Conservation (phyloP, 257 asterid genomes). For the Capsicum baccatum region DNA sequence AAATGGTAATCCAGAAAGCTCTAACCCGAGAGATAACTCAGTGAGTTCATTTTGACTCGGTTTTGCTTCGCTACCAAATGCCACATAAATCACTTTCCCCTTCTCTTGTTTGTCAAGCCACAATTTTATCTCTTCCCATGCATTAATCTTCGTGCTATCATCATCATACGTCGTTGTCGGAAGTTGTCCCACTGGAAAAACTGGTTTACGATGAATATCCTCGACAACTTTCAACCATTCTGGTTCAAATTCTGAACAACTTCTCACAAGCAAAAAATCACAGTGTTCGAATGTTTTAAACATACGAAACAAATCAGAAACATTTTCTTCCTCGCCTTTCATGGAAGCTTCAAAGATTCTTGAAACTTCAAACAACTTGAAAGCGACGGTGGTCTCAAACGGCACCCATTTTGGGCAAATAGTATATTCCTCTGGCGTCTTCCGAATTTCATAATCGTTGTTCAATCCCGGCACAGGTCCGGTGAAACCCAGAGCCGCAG, state of each 20-base stretch:
- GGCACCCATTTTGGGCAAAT: no score
- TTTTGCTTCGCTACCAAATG: conserved; percentile 39
- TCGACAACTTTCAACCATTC: conserved; percentile 39
- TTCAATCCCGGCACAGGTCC: no score
- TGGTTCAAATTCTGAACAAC: conserved; percentile 37
- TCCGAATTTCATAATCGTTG: no score
- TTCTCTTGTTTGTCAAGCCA: conserved; percentile 35
- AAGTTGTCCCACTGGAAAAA: conserved; percentile 40
- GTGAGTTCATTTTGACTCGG: conserved; percentile 38
- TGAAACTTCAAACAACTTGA: conserved; percentile 32
- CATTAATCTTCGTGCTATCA: not conserved
- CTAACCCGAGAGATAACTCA: conserved; percentile 42
- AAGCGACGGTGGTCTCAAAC: conserved; percentile 30
- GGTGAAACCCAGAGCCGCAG: no score
- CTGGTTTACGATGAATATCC: conserved; percentile 35
- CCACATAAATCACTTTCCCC: conserved; percentile 38
- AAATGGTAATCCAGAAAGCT: not conserved
- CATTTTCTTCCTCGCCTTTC: conserved; percentile 18
- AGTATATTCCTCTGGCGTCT: no score
- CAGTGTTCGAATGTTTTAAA: not conserved
- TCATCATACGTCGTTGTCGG: conserved; percentile 18
- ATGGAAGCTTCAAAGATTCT: conserved; percentile 18
- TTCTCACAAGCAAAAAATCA: conserved; percentile 24
- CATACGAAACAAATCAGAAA: conserved; percentile 24
- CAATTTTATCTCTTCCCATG: conserved; percentile 4